Conservation (phyloP, 371 early-diverging fungal species). For the Lichtheimia hyalospora region DNA sequence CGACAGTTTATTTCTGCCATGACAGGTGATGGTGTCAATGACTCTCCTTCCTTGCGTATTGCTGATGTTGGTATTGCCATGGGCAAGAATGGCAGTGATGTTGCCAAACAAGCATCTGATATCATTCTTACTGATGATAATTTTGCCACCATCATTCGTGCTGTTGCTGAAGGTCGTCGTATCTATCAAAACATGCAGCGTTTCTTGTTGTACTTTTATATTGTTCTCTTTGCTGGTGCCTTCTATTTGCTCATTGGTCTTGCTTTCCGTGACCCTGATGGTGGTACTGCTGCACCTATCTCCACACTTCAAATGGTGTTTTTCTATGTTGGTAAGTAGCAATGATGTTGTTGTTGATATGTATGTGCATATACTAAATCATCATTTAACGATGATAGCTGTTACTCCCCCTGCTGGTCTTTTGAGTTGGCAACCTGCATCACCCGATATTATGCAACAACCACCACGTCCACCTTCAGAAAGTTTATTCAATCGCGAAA, state of each 20-base stretch:
- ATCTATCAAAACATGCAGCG: constrained; percentile 93
- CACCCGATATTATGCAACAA: constrained; percentile 75
- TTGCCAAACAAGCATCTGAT: constrained; percentile 90
- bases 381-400: background rate
- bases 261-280: constrained; percentile 71
- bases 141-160: constrained; percentile 84
- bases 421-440: constrained; percentile 76
- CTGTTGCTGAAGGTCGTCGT: constrained; percentile 83
- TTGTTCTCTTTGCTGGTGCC: constrained; percentile 44
- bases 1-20: constrained; percentile 69
- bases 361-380: background rate
- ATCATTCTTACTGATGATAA: constrained; percentile 88
- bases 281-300: constrained; percentile 63
- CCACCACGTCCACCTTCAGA: constrained; percentile 70
- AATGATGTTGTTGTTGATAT: background rate
- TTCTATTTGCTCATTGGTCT: constrained; percentile 63
- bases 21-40: constrained; percentile 95
- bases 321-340: constrained; percentile 13
- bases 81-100: constrained; percentile 91
- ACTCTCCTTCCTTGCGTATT: constrained; percentile 87
- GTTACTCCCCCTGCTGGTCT: constrained; percentile 77
- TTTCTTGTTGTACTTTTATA: constrained; percentile 78
- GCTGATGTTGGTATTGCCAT: constrained; percentile 93
- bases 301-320: constrained; percentile 34
- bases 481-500: constrained; percentile 54